Evolutionary conservation across 116 monocot genomes (phyloP).

Genomic region (Posidonia oceanica): DNA sequence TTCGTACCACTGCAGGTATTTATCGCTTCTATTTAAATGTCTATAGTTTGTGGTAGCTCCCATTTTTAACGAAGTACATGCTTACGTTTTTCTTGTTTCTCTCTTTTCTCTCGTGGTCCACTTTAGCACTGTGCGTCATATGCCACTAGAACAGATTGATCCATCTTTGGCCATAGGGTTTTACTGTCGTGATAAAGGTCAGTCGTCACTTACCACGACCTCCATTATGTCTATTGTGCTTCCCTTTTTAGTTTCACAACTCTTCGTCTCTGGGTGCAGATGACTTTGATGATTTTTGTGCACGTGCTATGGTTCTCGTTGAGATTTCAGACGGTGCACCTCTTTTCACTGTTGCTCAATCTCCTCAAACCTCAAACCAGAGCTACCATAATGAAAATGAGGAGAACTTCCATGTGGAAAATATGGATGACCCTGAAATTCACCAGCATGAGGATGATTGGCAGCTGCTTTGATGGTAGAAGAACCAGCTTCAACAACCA

Average conservation of each 20-base stretch:
- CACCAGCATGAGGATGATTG: slow-evolving; percentile 68
- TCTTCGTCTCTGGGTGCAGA: slow-evolving; percentile 20
- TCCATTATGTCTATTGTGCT: background rate
- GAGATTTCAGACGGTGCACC: slow-evolving; percentile 81
- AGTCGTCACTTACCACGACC: background rate
- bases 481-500: background rate
- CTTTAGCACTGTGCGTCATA: slow-evolving; percentile 52
- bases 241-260: background rate
- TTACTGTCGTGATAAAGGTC: slow-evolving; percentile 90
- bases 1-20: slow-evolving; percentile 95
- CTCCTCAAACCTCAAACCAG: slow-evolving; percentile 20
- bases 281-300: slow-evolving; percentile 90
- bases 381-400: slow-evolving; percentile 15
- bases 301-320: slow-evolving; percentile 55
- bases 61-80: background rate
- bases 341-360: slow-evolving; percentile 70
- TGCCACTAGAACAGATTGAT: slow-evolving; percentile 77
- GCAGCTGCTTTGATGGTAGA: slow-evolving; percentile 59
- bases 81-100: background rate
- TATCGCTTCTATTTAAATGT: too few species aligned
- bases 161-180: slow-evolving; percentile 95
- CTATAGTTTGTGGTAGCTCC: background rate
- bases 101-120: background rate
- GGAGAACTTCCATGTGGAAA: slow-evolving; percentile 14
- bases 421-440: slow-evolving; percentile 11